Conservation (phyloP, 2,329 filamentous ascomycete genomes). For the Microdochium bolleyi region DNA sequence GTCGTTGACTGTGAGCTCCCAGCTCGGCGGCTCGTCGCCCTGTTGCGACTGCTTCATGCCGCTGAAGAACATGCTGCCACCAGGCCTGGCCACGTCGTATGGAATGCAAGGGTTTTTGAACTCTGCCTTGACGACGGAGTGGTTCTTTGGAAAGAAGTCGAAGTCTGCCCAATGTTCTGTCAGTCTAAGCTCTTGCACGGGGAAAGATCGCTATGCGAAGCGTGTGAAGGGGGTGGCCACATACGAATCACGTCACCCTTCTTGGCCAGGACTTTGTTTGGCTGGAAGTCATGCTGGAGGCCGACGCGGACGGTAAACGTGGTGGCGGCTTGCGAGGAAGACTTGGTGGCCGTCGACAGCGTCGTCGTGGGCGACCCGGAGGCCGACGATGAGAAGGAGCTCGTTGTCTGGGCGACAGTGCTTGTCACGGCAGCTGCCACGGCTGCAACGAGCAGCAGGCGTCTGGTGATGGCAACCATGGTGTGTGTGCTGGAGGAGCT, state of each 20-base stretch:
- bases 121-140: slow-evolving; percentile 55
- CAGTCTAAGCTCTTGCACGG: background rate
- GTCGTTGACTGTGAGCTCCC: slow-evolving; percentile 16
- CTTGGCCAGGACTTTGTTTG: slow-evolving; percentile 7
- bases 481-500: background rate
- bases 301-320: slow-evolving; percentile 9
- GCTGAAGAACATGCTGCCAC: slow-evolving; percentile 45
- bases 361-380: background rate
- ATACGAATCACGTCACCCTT: slow-evolving; percentile 8
- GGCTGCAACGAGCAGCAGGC: background rate
- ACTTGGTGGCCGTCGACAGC: background rate
- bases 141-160: slow-evolving; percentile 37
- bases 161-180: slow-evolving; percentile 18
- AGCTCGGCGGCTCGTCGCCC: slow-evolving; percentile 22
- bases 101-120: slow-evolving; percentile 56
- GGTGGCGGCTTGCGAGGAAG: slow-evolving; percentile 1
- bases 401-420: background rate
- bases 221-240: background rate
- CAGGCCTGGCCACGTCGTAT: slow-evolving; percentile 41
- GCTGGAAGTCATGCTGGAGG: slow-evolving; percentile 7
- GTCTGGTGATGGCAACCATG: background rate
- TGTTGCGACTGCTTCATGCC: slow-evolving; percentile 18
- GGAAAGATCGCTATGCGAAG: background rate
- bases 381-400: background rate
- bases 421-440: background rate